Evolutionary conservation across 129 eudicot genomes (phyloP), one percentile per base, ranked within the genome.

Genomic region (Dittrichia graveolens): DNA sequence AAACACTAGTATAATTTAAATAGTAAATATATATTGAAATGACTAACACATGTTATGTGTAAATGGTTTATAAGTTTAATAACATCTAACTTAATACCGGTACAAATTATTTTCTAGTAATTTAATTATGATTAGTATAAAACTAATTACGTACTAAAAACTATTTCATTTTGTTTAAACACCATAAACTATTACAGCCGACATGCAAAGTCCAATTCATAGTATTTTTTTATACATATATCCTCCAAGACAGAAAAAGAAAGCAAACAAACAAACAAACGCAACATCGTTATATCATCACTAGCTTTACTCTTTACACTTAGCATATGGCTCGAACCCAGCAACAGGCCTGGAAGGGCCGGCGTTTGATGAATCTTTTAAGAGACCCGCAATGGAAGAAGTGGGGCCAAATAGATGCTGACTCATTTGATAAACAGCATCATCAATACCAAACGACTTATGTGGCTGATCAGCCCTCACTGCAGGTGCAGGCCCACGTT

Each of bases 401-500:
- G 31, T 24, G 31, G 67, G 48, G 48, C 34, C 11, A 39, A 61
- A 40, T 31, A 61, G 67, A 61, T 31, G 67, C 14, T 61, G 67
- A 3, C 67, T 24, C 31, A 40, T n/a, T 14, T 40, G 67, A 61
- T 61, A 61, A n/a, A 40, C 67, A 24, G 31, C 31, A 7, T 61
- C 67, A 61, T 15, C 67, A 7, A 61, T 39, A 40, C 67, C 48
- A n/a, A 61, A 7, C 34, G 47, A 6, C 47, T 14, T 61, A 47
- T 38, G 67, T 38, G 67, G 34, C n/a, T 38, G 47, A 14, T 4
- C 54, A 10, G 61, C 64, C 56, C 85, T 75, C 10, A 84, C 5
- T 24, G 31, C 31, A 24, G 31, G 31, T 24, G 31, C 31, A 1
- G 87, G 72, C 49, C 88, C 85, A 65, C 87, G 88, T 2, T 87